Percentiles rank a stretch among this genome's conserved stretches.
These are phyloP conservation scores for Sporothrix dimorphospora DNA, from an alignment of 2,329 filamentous ascomycete genomes.

Conservation along the genomic window DNA sequence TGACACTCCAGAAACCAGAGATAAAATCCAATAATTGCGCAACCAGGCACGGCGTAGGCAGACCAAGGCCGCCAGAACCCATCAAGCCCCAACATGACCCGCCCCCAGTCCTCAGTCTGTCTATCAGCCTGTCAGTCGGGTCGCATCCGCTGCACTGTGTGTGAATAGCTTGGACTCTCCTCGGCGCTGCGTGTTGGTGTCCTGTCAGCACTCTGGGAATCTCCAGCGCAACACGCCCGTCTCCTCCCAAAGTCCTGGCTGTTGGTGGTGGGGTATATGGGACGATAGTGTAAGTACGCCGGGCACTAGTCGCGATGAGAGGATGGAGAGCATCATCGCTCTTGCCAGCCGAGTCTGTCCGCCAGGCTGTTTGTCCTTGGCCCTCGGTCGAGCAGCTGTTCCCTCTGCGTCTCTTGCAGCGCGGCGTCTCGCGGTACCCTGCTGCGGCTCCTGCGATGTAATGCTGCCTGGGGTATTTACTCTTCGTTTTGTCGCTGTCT, in stretches of 20 bases:
- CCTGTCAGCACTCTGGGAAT: neutral
- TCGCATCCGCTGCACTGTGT: neutral
- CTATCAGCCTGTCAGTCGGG: neutral
- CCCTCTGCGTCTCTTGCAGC: neutral
- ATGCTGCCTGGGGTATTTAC: neutral
- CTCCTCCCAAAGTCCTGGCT: neutral
- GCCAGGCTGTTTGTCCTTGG: constrained; percentile 4
- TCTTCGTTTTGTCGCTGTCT: neutral
- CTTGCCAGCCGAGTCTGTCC: neutral
- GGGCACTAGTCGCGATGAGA: neutral
- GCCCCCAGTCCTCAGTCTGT: neutral
- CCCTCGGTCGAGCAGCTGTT: neutral
- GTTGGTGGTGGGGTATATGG: neutral
- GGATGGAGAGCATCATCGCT: neutral
- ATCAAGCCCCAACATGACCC: neutral
- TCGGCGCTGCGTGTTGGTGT: too few relatives aligned
- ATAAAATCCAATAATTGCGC: neutral
- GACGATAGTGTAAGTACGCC: constrained; percentile 2
- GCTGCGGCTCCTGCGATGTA: neutral
- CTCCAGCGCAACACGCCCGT: too few relatives aligned
- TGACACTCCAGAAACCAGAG: neutral
- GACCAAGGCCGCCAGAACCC: neutral
- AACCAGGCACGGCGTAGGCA: neutral
- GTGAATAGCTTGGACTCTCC: neutral
- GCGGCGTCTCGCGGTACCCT: neutral